Evolutionary conservation across 768 basidiomycete species (phyloP).

Genomic region (Auricularia auricula-judae): DNA sequence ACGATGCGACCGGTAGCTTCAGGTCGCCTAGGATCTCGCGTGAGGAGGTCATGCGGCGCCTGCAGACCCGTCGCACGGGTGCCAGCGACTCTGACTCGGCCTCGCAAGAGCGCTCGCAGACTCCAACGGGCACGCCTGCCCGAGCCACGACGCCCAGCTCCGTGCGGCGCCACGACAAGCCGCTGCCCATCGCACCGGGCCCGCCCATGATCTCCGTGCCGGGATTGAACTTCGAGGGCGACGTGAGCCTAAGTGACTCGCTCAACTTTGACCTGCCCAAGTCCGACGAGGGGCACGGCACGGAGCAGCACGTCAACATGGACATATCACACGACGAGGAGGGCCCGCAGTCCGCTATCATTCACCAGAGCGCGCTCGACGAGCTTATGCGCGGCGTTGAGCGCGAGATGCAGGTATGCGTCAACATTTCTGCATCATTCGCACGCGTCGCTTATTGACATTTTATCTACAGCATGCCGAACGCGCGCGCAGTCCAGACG

Average conservation of each 20-base stretch:
- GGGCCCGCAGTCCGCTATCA: too few species aligned
- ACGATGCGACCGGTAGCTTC: neutral
- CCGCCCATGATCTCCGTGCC: neutral
- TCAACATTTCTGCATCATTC: neutral
- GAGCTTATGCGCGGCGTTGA: slow-evolving; percentile 35
- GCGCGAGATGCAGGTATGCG: neutral
- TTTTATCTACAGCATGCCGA: neutral
- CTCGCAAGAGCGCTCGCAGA: too few species aligned
- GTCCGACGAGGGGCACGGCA: neutral
- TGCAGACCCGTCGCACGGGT: slow-evolving; percentile 6
- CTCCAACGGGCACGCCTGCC: neutral
- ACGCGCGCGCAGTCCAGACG: neutral
- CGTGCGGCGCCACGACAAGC: neutral
- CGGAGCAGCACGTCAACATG: neutral
- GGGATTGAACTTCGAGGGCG: neutral
- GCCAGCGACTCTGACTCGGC: neutral
- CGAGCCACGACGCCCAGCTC: neutral
- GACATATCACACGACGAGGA: slow-evolving; percentile 40
- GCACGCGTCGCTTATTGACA: neutral
- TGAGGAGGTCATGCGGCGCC: slow-evolving; percentile 8
- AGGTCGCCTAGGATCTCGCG: slow-evolving; percentile 10
- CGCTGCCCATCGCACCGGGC: neutral
- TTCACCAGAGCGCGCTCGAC: slow-evolving; percentile 44
- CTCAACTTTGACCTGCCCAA: neutral
- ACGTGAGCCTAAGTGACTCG: neutral